Base-by-base conservation (phyloP, 2,329 filamentous ascomycete genomes). In the Xylariaceae sp. region DNA sequence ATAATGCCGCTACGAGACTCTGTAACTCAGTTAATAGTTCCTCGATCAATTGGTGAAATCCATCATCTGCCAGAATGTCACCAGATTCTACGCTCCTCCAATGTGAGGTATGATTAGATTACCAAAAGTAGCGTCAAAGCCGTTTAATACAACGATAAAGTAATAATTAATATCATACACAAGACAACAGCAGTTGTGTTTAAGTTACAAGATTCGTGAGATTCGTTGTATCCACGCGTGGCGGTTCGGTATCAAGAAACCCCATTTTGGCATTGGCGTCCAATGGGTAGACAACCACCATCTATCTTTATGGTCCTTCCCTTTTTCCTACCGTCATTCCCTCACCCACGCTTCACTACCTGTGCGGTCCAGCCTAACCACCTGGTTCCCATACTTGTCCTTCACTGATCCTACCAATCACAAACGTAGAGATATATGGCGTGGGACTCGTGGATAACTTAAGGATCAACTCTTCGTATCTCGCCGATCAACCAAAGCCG, bases 381-480 rank as follows among this genome's bases (percentile, higher is more conserved):
- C n/a, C 7, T 32, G 20, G 23, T 44, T 37, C 37, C 32, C 27
- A 18, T 42, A 50, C 36, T 30, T 24, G 29, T 7, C 26, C 20
- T 24, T 37, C 18, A 35, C 42, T 27, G 15, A 6, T 35, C 18
- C n/a, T 24, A 13, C n/a, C n/a, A 35, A 33, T 36, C 30, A 37
- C 37, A 18, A 15, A 24, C 43, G 24, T 27, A 11, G n/a, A 48
- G 42, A 54, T 50, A 53, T 48, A 51, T 50, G 49, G 47, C 53
- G 36, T 49, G 24, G 15, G 45, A 53, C 49, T 45, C 36, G 39
- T 46, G 39, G 26, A 57, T 54, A 49, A 53, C 24, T 51, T 21
- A 39, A 15, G 10, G 23, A 24, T 53, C 47, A 27, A 40, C 48
- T 43, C 53, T 29, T 30, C 30, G 48, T 41, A 53, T 32, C 44